These are phyloP conservation scores for Arabidopsis hybrid DNA, from an alignment of 441 rosid genomes.

Conservation along the genomic window DNA sequence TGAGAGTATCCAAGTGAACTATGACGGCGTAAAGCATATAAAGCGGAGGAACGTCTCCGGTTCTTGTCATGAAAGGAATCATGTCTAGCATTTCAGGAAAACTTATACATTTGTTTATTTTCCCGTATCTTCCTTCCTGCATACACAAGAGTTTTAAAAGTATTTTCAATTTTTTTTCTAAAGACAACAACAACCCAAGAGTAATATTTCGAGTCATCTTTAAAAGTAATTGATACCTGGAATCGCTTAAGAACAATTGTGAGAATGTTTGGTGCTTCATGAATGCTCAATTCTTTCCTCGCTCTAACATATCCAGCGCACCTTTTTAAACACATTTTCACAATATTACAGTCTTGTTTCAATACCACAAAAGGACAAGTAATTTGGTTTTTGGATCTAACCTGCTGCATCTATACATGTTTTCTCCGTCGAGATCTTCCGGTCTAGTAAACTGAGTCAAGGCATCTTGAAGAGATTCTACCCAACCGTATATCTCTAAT, in stretches of 20 bases:
- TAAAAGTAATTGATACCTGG: constrained; percentile 56
- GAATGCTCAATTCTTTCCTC: constrained; percentile 80
- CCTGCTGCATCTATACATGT: constrained; percentile 95
- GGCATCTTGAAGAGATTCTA: constrained; percentile 85
- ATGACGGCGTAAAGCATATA: constrained; percentile 82
- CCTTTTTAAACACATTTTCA: constrained; percentile 44
- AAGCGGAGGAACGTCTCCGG: constrained; percentile 75
- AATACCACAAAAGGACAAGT: not conserved
- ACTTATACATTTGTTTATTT: constrained; percentile 76
- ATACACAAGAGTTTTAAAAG: constrained; percentile 25
- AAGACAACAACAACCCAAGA: not conserved
- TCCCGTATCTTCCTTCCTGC: constrained; percentile 89
- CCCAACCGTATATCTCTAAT: constrained; percentile 85
- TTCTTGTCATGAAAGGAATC: constrained; percentile 83
- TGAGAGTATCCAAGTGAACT: constrained; percentile 87
- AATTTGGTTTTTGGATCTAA: constrained; percentile 36
- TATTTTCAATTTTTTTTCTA: not conserved
- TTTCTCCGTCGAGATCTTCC: constrained; percentile 90
- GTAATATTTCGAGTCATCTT: not conserved
- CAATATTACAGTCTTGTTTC: not conserved
- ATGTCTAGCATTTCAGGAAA: constrained; percentile 91
- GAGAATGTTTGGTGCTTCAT: constrained; percentile 88
- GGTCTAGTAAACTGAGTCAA: constrained; percentile 81
- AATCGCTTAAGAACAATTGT: constrained; percentile 91
- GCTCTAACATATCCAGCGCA: constrained; percentile 84